A percentile compares a stretch with the other conserved stretches of the same genome.
Evolutionary conservation across 2,329 filamentous ascomycete genomes (phyloP).

Genomic region (Ophiostoma pallidulum): DNA sequence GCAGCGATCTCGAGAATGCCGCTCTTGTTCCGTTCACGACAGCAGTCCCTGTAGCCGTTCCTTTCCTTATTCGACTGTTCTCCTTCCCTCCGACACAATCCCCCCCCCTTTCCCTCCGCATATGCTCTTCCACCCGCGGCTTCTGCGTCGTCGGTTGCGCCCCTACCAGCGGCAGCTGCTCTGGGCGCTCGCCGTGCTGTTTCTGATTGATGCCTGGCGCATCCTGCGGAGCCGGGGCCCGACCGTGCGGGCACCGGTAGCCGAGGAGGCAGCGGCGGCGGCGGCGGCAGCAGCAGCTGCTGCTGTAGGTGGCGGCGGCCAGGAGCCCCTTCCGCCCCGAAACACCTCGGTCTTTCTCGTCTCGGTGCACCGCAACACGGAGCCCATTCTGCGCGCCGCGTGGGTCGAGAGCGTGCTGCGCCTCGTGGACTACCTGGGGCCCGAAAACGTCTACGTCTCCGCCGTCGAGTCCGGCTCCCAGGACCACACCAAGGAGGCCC

Average conservation of each 20-base stretch:
- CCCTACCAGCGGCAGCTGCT: constrained; percentile 27
- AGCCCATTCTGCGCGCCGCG: constrained; percentile 44
- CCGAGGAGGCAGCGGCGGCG: too few relatives aligned
- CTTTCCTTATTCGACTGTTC: background rate
- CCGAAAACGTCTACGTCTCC: constrained; percentile 54
- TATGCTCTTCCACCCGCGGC: constrained; percentile 29
- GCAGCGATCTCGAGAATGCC: constrained; percentile 9
- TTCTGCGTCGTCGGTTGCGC: constrained; percentile 20
- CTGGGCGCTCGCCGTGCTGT: constrained; percentile 23
- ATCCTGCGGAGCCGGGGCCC: constrained; percentile 13
- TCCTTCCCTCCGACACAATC: background rate
- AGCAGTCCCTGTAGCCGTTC: background rate
- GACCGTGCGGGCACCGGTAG: constrained; percentile 4
- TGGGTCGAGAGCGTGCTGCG: constrained; percentile 52
- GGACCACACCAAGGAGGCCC: constrained; percentile 54
- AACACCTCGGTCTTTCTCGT: constrained; percentile 50
- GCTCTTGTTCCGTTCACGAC: background rate
- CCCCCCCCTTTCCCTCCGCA: background rate
- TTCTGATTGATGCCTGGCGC: constrained; percentile 25
- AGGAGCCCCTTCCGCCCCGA: too few relatives aligned
- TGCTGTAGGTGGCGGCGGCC: background rate
- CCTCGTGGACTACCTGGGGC: constrained; percentile 46
- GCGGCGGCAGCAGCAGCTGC: constrained; percentile 16
- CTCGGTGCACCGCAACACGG: constrained; percentile 59
- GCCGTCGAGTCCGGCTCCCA: constrained; percentile 60